Conservation (phyloP, 2,329 filamentous ascomycete genomes). For the Venturia oleaginea region DNA sequence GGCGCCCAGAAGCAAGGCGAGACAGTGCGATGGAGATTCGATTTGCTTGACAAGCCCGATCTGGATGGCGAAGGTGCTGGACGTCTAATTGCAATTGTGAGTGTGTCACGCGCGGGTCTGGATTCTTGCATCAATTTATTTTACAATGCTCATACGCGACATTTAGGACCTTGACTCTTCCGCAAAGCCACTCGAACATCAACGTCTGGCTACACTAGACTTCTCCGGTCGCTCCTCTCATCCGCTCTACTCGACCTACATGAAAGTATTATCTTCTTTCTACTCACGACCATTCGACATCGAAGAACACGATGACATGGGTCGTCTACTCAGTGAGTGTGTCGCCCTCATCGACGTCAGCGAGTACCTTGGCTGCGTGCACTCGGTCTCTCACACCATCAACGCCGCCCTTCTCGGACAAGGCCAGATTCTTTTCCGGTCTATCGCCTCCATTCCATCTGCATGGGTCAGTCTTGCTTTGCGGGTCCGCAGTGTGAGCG, state of each 20-base stretch:
- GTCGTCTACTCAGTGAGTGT: conserved; percentile 31
- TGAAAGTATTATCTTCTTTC: conserved; percentile 4
- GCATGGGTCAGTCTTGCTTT: conserved; percentile 38
- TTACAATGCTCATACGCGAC: conserved; percentile 11
- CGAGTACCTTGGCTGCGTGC: conserved; percentile 37
- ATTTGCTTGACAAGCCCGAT: conserved; percentile 22
- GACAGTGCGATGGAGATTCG: conserved; percentile 26
- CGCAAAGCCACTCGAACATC: background rate
- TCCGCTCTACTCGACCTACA: conserved; percentile 2
- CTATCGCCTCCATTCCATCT: conserved; percentile 34
- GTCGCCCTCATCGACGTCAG: conserved; percentile 36
- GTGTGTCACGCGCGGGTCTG: conserved; percentile 19
- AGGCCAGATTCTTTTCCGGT: conserved; percentile 36
- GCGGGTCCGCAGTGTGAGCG: conserved; percentile 36
- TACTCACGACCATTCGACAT: conserved; percentile 5
- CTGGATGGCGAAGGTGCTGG: conserved; percentile 19
- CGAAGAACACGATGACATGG: conserved; percentile 19
- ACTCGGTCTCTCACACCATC: conserved; percentile 35
- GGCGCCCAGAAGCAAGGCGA: conserved; percentile 21
- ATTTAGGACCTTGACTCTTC: conserved; percentile 1
- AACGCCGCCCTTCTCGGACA: conserved; percentile 40
- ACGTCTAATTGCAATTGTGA: conserved; percentile 23
- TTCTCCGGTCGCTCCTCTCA: background rate
- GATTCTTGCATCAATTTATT: conserved; percentile 21
- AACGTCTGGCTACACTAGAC: background rate